Percentiles rank a stretch among this genome's conserved stretches.
Evolutionary conservation across 2,329 filamentous ascomycete species (phyloP).

Genomic region (Eutypa lata): DNA sequence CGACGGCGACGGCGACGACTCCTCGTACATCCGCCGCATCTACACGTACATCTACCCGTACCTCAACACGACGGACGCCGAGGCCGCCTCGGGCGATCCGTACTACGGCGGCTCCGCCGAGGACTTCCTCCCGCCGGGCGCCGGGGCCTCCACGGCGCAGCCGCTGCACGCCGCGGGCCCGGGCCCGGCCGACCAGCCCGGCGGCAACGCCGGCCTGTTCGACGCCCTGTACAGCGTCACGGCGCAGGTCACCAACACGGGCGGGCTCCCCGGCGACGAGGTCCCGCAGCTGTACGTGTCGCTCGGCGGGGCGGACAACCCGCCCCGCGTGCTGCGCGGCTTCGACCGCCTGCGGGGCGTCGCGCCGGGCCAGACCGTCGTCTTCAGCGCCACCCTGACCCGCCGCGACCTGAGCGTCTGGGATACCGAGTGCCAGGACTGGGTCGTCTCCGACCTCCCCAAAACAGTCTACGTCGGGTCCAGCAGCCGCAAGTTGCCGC

Average conservation of each 20-base stretch:
- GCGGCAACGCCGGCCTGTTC: slow-evolving; percentile 64
- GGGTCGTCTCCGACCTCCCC: slow-evolving; percentile 57
- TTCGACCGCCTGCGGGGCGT: slow-evolving; percentile 79
- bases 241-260: slow-evolving; percentile 70
- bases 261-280: slow-evolving; percentile 62
- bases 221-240: slow-evolving; percentile 67
- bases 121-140: slow-evolving; percentile 58
- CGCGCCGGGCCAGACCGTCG: slow-evolving; percentile 61
- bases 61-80: slow-evolving; percentile 59
- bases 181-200: slow-evolving; percentile 45
- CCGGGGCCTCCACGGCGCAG: slow-evolving; percentile 55
- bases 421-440: slow-evolving; percentile 78
- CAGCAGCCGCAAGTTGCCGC: slow-evolving; percentile 52
- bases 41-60: slow-evolving; percentile 67
- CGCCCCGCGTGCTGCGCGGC: slow-evolving; percentile 64
- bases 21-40: slow-evolving; percentile 48
- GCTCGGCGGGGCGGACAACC: slow-evolving; percentile 75
- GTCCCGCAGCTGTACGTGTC: slow-evolving; percentile 76
- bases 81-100: slow-evolving; percentile 54
- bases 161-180: slow-evolving; percentile 44
- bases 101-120: slow-evolving; percentile 57
- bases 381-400: slow-evolving; percentile 67
- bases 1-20: slow-evolving; percentile 5
- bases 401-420: slow-evolving; percentile 85
- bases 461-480: slow-evolving; percentile 56